These are phyloP conservation scores for Eucalyptus caleyi DNA, from an alignment of 345 rosid species.

Conservation along the genomic window DNA sequence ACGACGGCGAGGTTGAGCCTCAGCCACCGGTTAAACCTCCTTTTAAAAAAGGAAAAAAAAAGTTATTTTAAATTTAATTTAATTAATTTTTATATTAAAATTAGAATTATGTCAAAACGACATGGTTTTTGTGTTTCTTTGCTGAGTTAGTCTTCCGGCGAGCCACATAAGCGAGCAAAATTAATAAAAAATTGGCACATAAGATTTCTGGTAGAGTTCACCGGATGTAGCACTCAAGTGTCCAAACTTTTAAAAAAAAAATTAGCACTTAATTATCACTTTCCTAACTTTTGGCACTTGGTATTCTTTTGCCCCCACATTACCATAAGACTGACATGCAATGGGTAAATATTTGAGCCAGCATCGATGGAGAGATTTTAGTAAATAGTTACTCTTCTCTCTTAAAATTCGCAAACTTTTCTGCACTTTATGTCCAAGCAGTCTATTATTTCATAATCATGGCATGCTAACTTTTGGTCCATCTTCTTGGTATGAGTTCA, in stretches of 20 bases:
- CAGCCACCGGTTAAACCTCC: fast-evolving
- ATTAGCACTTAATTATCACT: fast-evolving
- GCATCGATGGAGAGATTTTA: background rate
- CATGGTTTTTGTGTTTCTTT: too few relatives aligned
- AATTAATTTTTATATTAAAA: too few relatives aligned
- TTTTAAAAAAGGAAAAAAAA: too few relatives aligned
- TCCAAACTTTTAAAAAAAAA: too few relatives aligned
- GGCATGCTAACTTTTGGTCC: background rate
- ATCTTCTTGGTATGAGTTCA: slow-evolving; percentile 7
- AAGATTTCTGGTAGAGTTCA: fast-evolving
- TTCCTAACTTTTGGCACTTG: too few relatives aligned
- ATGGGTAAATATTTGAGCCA: background rate
- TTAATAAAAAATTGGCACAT: too few relatives aligned
- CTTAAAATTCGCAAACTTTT: background rate
- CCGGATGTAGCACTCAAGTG: too few relatives aligned
- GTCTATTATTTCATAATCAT: background rate
- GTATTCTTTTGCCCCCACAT: background rate
- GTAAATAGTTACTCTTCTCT: background rate
- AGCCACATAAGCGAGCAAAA: too few relatives aligned
- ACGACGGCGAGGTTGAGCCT: fast-evolving
- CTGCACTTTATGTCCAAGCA: background rate
- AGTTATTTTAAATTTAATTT: too few relatives aligned
- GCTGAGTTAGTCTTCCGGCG: fast-evolving
- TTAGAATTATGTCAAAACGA: too few relatives aligned
- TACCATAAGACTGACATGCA: background rate